Percentiles rank a stretch among this genome's conserved stretches.
Conservation (phyloP, 352 stramenopile species). For the Globisporangium abappressorium region DNA sequence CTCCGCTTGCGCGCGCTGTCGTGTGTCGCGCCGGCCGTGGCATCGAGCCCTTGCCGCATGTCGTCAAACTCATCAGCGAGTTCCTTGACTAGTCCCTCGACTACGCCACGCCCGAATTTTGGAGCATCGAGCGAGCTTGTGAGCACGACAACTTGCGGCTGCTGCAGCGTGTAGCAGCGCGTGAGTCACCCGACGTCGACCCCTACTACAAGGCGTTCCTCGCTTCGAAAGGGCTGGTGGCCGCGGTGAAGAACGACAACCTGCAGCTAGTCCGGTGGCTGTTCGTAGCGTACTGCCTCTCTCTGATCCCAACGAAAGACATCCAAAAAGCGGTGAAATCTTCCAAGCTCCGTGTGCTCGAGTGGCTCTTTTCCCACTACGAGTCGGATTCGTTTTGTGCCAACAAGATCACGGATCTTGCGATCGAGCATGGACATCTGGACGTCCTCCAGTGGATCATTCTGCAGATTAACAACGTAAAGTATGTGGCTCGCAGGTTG, state of each 20-base stretch:
- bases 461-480: not conserved
- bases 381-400: not conserved
- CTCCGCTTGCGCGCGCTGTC: not conserved
- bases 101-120: not conserved
- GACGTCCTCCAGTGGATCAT: not conserved
- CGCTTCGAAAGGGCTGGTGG: not conserved
- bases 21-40: not conserved
- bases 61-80: not conserved
- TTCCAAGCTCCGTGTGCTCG: not conserved
- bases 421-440: not conserved
- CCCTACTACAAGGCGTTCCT: slow-evolving; percentile 1
- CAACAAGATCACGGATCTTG: not conserved
- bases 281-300: slow-evolving; percentile 2
- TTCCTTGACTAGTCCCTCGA: not conserved
- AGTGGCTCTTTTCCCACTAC: not conserved
- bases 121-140: not conserved
- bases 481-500: not conserved
- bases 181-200: not conserved
- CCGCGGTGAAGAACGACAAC: not conserved
- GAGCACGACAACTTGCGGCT: not conserved
- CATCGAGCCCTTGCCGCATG: not conserved
- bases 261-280: not conserved
- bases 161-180: not conserved
- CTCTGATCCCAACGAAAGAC: not conserved
- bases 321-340: not conserved